Evolutionary conservation across 2,329 filamentous ascomycete genomes (phyloP).

Genomic region (Colletotrichum higginsianum): DNA sequence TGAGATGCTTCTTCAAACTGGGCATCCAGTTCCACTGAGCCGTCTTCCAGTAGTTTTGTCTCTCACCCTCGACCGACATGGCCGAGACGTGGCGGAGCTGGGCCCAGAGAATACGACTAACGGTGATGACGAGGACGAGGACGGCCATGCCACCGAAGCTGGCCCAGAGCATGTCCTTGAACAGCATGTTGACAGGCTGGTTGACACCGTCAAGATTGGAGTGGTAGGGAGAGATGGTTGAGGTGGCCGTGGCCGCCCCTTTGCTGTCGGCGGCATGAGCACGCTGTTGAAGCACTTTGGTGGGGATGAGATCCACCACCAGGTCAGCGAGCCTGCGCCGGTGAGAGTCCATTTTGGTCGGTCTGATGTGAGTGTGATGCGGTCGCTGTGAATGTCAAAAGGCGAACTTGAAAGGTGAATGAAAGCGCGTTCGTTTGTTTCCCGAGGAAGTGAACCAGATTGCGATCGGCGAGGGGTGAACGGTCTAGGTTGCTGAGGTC

Average conservation of each 20-base stretch:
- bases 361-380: slow-evolving; percentile 12
- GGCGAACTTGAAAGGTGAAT: slow-evolving; percentile 18
- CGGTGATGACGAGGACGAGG: slow-evolving; percentile 66
- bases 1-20: slow-evolving; percentile 72
- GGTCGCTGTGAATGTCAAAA: slow-evolving; percentile 24
- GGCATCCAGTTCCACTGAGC: slow-evolving; percentile 74
- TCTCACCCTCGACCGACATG: slow-evolving; percentile 67
- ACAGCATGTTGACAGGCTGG: slow-evolving; percentile 69
- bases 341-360: slow-evolving; percentile 50
- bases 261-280: slow-evolving; percentile 44
- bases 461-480: slow-evolving; percentile 17
- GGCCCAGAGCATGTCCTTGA: slow-evolving; percentile 73
- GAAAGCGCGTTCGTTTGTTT: slow-evolving; percentile 2
- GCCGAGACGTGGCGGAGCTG: slow-evolving; percentile 72
- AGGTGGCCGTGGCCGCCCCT: slow-evolving; percentile 50
- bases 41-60: slow-evolving; percentile 72
- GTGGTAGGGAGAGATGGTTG: slow-evolving; percentile 70
- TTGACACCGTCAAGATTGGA: slow-evolving; percentile 73
- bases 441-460: slow-evolving; percentile 14
- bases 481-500: slow-evolving; percentile 2
- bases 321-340: slow-evolving; percentile 49
- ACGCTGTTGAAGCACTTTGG: slow-evolving; percentile 51
- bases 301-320: slow-evolving; percentile 49
- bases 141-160: slow-evolving; percentile 70
- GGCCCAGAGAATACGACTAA: slow-evolving; percentile 68